These are phyloP conservation scores for Fusarium stilboides DNA, from an alignment of 2,329 filamentous ascomycete species.

Conservation along the genomic window DNA sequence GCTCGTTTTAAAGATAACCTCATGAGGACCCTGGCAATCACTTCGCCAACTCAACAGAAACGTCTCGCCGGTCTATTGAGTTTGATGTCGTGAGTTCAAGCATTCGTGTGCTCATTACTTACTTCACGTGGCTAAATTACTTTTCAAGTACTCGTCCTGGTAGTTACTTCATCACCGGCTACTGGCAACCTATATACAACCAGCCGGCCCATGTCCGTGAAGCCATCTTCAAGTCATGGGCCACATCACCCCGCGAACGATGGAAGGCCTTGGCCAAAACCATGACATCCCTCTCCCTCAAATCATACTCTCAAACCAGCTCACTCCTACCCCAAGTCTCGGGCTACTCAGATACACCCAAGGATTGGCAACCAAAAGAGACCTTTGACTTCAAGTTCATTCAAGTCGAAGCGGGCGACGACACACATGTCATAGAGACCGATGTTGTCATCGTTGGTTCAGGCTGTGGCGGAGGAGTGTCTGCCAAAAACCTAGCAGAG, in stretches of 20 bases:
- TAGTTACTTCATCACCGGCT: conserved; percentile 77
- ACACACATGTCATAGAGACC: conserved; percentile 75
- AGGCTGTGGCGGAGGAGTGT: conserved; percentile 87
- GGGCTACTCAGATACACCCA: conserved; percentile 70
- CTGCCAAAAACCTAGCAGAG: conserved; percentile 84
- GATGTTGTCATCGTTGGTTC: conserved; percentile 91
- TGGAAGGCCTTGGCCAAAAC: conserved; percentile 71
- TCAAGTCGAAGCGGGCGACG: conserved; percentile 63
- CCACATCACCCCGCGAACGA: conserved; percentile 67
- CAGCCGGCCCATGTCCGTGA: conserved; percentile 74
- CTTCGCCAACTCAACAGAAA: conserved; percentile 54
- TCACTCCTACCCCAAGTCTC: conserved; percentile 68
- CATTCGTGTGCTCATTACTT: background rate
- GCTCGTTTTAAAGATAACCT: conserved; percentile 68
- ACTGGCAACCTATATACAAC: conserved; percentile 72
- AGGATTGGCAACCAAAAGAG: conserved; percentile 64
- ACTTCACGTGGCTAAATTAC: conserved; percentile 8
- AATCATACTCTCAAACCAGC: conserved; percentile 69
- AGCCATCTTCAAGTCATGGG: conserved; percentile 75
- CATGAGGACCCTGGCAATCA: conserved; percentile 58
- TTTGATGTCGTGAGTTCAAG: conserved; percentile 61
- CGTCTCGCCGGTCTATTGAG: conserved; percentile 59
- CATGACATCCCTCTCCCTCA: conserved; percentile 68
- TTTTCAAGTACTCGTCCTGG: conserved; percentile 72
- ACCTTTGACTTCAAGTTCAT: conserved; percentile 73